Conservation (phyloP, 805 yeast species). For the Candida qinlingensis region DNA sequence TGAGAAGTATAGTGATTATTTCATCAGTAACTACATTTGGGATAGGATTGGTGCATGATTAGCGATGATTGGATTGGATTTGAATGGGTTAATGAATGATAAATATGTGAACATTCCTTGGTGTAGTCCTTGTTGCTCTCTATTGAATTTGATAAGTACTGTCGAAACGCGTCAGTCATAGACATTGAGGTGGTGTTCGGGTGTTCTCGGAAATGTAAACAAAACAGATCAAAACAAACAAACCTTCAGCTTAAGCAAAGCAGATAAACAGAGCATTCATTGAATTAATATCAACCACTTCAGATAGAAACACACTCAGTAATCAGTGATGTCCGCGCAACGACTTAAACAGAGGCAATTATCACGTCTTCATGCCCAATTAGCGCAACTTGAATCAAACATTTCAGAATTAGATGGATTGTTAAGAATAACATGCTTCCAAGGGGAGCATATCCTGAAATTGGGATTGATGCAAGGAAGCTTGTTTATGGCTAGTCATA, state of each 20-base stretch:
- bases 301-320: too few relatives aligned
- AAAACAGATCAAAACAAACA: background rate
- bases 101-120: too few relatives aligned
- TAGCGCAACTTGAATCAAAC: constrained; percentile 52
- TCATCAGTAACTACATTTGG: constrained; percentile 76
- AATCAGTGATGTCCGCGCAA: background rate
- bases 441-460: constrained; percentile 45
- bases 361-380: constrained; percentile 44
- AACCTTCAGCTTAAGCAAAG: too few relatives aligned
- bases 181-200: background rate
- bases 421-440: constrained; percentile 44
- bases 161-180: too few relatives aligned
- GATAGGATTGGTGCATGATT: constrained; percentile 34
- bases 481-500: constrained; percentile 31
- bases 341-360: constrained; percentile 37
- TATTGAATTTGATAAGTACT: too few relatives aligned
- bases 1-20: constrained; percentile 55
- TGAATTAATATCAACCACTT: too few relatives aligned
- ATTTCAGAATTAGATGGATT: constrained; percentile 48
- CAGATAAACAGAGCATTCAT: too few relatives aligned
- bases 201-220: background rate
- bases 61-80: background rate
- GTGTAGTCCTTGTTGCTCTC: too few relatives aligned
- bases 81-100: background rate
- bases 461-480: constrained; percentile 55